Conservation (phyloP, 2,329 filamentous ascomycete genomes). For the Ophiostoma sp. region DNA sequence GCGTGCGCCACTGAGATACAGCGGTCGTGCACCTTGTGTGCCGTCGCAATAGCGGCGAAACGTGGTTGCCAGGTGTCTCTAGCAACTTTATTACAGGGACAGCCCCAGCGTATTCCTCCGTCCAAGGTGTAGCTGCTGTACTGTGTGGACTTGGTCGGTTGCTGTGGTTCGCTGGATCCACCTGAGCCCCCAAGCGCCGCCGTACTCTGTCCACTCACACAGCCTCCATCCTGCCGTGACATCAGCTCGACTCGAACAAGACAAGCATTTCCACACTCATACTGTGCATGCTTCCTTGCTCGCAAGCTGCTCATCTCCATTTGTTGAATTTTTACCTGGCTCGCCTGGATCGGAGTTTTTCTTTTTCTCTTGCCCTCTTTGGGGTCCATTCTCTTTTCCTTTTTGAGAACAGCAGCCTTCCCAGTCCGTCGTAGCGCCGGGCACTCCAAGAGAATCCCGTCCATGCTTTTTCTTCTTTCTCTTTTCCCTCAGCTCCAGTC, state of each 20-base stretch:
- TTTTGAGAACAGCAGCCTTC: background rate
- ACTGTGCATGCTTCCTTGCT: background rate
- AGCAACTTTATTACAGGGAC: background rate
- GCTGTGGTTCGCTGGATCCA: background rate
- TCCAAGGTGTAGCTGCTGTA: constrained; percentile 17
- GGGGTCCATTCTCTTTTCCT: background rate
- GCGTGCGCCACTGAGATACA: background rate
- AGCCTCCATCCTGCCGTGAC: background rate
- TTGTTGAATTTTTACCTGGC: background rate
- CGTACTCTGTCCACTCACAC: background rate
- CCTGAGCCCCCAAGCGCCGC: background rate
- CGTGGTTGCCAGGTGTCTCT: constrained; percentile 24
- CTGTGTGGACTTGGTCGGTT: background rate
- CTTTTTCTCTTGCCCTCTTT: background rate
- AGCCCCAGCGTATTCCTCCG: constrained; percentile 8
- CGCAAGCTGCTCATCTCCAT: too few species aligned
- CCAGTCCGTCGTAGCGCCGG: constrained; percentile 2
- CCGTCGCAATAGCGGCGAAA: constrained; percentile 3
- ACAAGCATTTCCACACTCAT: background rate
- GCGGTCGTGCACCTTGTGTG: background rate
- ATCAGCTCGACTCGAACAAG: background rate
- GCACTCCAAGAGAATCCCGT: background rate
- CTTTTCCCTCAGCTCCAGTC: background rate
- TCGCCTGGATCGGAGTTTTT: constrained; percentile 1
- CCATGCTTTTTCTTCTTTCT: background rate